Evolutionary conservation across 83 land plant genomes (phyloP), one percentile per base, ranked within the genome.

Genomic region (Diphasiastrum complanatum): DNA sequence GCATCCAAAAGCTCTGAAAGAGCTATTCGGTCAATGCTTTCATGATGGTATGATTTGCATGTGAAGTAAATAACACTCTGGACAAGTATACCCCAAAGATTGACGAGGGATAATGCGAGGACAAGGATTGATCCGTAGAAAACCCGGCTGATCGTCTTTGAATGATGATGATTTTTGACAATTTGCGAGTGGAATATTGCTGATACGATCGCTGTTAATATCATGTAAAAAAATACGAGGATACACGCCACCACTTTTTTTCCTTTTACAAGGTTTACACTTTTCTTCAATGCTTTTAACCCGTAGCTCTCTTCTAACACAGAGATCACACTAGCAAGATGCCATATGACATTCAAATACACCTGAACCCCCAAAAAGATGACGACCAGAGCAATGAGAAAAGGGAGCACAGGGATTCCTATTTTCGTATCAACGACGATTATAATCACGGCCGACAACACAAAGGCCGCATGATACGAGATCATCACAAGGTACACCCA

Each of bases 281-380:
- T 82, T 78, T 79, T 87, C 61, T 33, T 53, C 76, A 91, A 66
- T 25, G 95, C 97, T 1, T 28, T 60, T n/a, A 91, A 5, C 30
- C 97, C 97, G 33, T 71, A 76, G 5, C 51, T 40, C 30, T 87
- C 95, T 64, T 91, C 97, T 40, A 91, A 59, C 19, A 87, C 95
- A 3, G 90, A 71, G 12, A 91, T 71, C 16, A 85, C 95, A 65
- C 83, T 73, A 20, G 97, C 95, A 29, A 91, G 67, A 16, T 82
- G 83, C 90, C 87, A 87, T 12, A 87, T 48, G 14, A 79, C 51
- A 66, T 61, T 69, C 59, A 85, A 32, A 60, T 83, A 91, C 25
- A 85, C 61, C 16, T 78, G 54, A n/a, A 81, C 71, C 19, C 23
- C 33, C 12, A 63, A 29, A 26, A 76, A 64, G 1, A 61, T 3